These are phyloP conservation scores for Talaromyces verruculosus DNA, from an alignment of 2,329 filamentous ascomycete species.

Conservation along the genomic window DNA sequence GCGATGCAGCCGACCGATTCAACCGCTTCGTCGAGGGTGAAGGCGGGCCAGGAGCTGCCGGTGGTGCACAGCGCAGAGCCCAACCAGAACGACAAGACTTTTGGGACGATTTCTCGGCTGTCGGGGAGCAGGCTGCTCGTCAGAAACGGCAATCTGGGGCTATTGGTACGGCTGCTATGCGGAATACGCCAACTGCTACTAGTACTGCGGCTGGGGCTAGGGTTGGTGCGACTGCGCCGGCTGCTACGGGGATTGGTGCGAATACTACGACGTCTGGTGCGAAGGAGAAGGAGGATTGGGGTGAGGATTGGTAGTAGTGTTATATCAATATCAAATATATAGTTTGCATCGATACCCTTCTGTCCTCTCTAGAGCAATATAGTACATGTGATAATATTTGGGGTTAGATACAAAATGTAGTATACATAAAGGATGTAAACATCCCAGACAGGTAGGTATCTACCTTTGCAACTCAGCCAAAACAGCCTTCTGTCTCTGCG, in stretches of 20 bases:
- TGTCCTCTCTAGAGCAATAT: background rate
- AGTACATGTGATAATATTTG: background rate
- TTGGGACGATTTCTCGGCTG: conserved; percentile 84
- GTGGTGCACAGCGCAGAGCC: conserved; percentile 39
- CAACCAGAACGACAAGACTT: conserved; percentile 75
- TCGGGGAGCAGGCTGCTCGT: conserved; percentile 25
- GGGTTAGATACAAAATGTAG: background rate
- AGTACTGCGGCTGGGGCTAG: conserved; percentile 18
- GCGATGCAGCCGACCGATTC: conserved; percentile 75
- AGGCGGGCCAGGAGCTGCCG: conserved; percentile 46
- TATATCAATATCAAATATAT: conserved; percentile 10
- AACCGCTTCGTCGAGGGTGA: conserved; percentile 84
- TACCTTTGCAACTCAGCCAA: conserved; percentile 47
- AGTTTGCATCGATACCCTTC: conserved; percentile 10
- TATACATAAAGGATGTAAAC: conserved; percentile 9
- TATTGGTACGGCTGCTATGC: conserved; percentile 66
- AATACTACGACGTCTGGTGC: conserved; percentile 21
- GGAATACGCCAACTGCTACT: conserved; percentile 41
- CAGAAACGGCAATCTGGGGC: conserved; percentile 45
- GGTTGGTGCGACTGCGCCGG: conserved; percentile 27
- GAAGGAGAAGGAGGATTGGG: conserved; percentile 49
- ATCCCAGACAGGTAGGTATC: conserved; percentile 23
- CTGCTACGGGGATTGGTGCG: conserved; percentile 25
- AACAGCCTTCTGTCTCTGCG: conserved; percentile 59
- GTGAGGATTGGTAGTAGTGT: conserved; percentile 20